Percentiles rank a stretch among this genome's conserved stretches.
These are phyloP conservation scores for Amaranthus tricolor DNA, from an alignment of 179 eudicot species.

Conservation along the genomic window DNA sequence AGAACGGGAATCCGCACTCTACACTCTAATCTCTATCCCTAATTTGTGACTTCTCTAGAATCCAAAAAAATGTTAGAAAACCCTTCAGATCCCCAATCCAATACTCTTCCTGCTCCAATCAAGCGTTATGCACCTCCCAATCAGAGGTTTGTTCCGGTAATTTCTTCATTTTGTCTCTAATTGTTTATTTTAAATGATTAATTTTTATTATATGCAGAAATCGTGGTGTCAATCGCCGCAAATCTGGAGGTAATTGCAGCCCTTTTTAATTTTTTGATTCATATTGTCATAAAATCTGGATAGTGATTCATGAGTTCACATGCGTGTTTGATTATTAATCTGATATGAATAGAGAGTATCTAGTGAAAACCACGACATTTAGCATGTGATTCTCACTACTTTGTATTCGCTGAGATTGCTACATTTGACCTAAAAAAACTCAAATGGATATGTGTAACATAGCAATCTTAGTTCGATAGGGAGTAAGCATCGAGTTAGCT, in stretches of 20 bases:
- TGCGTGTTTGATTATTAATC: neutral
- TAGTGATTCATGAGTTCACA: no score
- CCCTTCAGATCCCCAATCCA: slow-evolving; percentile 20
- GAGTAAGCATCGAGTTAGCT: no score
- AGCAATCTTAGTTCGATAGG: no score
- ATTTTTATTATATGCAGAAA: slow-evolving; percentile 13
- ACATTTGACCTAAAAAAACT: no score
- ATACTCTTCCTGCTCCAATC: slow-evolving; percentile 18
- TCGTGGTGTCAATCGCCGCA: slow-evolving; percentile 28
- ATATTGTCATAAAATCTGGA: neutral
- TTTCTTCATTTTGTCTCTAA: neutral
- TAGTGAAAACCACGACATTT: no score
- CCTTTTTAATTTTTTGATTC: neutral
- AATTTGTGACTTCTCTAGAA: no score
- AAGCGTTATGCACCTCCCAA: slow-evolving; percentile 35
- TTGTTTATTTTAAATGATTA: neutral
- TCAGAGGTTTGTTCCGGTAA: slow-evolving; percentile 21
- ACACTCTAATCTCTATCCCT: no score
- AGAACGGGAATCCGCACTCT: no score
- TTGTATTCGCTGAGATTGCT: no score
- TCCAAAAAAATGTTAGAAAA: slow-evolving; percentile 17
- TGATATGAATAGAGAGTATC: neutral
- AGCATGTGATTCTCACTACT: no score
- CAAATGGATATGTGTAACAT: no score
- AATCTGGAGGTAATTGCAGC: slow-evolving; percentile 28